Evolutionary conservation across 257 asterid genomes (phyloP), one percentile per base, ranked within the genome.

Genomic region (Gentiana dahurica): DNA sequence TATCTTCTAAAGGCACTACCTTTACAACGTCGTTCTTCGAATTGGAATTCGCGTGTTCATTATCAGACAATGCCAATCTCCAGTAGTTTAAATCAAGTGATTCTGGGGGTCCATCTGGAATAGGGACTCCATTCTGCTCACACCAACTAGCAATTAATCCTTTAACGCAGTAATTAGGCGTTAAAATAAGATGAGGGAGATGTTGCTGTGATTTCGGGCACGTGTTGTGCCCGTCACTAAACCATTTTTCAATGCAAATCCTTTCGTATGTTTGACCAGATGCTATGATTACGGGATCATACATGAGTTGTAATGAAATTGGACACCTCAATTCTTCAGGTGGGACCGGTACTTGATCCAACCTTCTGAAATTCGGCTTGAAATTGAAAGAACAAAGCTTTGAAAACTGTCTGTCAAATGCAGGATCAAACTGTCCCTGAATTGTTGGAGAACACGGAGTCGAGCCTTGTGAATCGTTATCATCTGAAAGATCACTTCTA

Each of bases 141-240:
- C 99, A 92, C 99, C 99, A 92, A 69, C 92, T 89, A 56, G 87
- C 74, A 68, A 92, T 95, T 71, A 92, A 76, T 61, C 97, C 97
- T 71, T 89, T 89, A 45, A 88, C 97, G 69, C 99, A 89, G 59
- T 92, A 89, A 76, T 92, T 92, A 36, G 95, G 86, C 51, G 97
- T 92, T 72, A 86, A 73, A 54, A 77, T 81, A 67, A 89, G 89
- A 79, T 89, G 96, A 61, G 85, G 72, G 55, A 92, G 91, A 68
- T 92, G 94, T 79, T 89, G 99, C 59, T 89, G 97, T 64, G 94
- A 86, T 75, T 92, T 92, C 36, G 99, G 97, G 48, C 97, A 92
- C 9, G 97, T 86, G 62, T 82, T 86, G 64, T 89, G 96, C 59
- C 97, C 96, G 53, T 92, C 94, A 46, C 73, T 51, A 65, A 92